A percentile compares a stretch with the other conserved stretches of the same genome.
Conservation (phyloP, 768 basidiomycete genomes). For the Guyanaporus albipodus region DNA sequence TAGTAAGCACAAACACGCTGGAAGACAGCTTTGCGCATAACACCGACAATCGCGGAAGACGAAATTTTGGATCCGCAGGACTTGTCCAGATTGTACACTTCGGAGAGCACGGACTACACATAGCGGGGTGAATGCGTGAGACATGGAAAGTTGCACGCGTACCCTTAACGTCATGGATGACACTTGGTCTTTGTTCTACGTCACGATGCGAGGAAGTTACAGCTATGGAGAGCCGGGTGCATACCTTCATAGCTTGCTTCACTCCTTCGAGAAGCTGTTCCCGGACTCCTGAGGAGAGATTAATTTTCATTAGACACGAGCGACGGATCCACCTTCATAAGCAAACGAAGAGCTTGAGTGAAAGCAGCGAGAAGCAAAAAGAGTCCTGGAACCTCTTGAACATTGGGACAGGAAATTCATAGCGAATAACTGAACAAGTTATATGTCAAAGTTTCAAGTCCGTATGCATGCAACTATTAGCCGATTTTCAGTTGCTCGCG, state of each 20-base stretch:
- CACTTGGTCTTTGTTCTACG: slow-evolving; percentile 52
- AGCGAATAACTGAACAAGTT: not conserved
- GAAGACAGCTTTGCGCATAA: slow-evolving; percentile 55
- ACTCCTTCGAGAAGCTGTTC: slow-evolving; percentile 48
- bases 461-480: not conserved
- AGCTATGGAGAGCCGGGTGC: slow-evolving; percentile 1
- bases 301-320: not conserved
- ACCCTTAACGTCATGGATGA: slow-evolving; percentile 59
- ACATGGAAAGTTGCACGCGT: slow-evolving; percentile 17
- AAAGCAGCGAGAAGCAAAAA: slow-evolving; percentile 3
- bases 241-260: slow-evolving; percentile 68
- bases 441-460: no score
- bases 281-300: slow-evolving; percentile 44
- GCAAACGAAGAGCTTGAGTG: slow-evolving; percentile 11
- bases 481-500: no score
- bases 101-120: slow-evolving; percentile 60
- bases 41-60: slow-evolving; percentile 45
- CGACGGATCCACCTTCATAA: slow-evolving; percentile 20
- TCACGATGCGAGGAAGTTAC: not conserved
- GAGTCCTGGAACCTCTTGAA: slow-evolving; percentile 8
- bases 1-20: slow-evolving; percentile 49
- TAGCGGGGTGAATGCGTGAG: not conserved
- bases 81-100: slow-evolving; percentile 68
- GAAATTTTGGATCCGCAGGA: slow-evolving; percentile 38
- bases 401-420: slow-evolving; percentile 17